phyloP scores from a whole-genome alignment of 768 basidiomycete species.

The Rhizopogon salebrosus region DNA sequence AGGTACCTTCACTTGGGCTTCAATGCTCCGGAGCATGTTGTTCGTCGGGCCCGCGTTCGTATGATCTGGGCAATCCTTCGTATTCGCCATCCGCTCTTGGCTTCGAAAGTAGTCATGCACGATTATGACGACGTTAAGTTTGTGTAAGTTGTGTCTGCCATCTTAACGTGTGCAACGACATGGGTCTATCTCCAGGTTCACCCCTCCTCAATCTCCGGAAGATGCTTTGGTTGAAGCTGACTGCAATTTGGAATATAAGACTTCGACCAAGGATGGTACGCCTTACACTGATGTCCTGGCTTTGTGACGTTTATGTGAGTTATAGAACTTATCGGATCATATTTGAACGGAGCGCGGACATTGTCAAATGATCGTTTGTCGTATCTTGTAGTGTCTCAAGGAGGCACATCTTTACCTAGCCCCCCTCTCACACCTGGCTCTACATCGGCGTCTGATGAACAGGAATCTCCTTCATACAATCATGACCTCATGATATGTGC shows the following conservation, averaged over 20 bases:
- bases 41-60: slow-evolving; percentile 44
- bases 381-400: slow-evolving; percentile 49
- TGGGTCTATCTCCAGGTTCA: slow-evolving; percentile 33
- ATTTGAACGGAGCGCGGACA: slow-evolving; percentile 74
- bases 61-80: slow-evolving; percentile 71
- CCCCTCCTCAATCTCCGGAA: slow-evolving; percentile 34
- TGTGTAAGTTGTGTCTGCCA: slow-evolving; percentile 38
- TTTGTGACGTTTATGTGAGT: neutral
- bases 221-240: slow-evolving; percentile 47
- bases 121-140: slow-evolving; percentile 63
- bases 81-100: slow-evolving; percentile 67
- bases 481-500: slow-evolving; percentile 70
- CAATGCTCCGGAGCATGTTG: slow-evolving; percentile 36
- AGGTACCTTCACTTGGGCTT: slow-evolving; percentile 83
- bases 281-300: neutral
- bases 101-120: slow-evolving; percentile 53
- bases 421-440: slow-evolving; percentile 30
- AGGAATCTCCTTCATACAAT: slow-evolving; percentile 20
- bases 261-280: slow-evolving; percentile 52
- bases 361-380: slow-evolving; percentile 65
- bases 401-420: slow-evolving; percentile 18
- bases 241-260: slow-evolving; percentile 43
- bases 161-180: neutral
- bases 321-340: slow-evolving; percentile 57
- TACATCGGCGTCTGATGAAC: slow-evolving; percentile 1